Evolutionary conservation across 192 early-diverging fungal species (phyloP).

Genomic region (Coemansia sp.): DNA sequence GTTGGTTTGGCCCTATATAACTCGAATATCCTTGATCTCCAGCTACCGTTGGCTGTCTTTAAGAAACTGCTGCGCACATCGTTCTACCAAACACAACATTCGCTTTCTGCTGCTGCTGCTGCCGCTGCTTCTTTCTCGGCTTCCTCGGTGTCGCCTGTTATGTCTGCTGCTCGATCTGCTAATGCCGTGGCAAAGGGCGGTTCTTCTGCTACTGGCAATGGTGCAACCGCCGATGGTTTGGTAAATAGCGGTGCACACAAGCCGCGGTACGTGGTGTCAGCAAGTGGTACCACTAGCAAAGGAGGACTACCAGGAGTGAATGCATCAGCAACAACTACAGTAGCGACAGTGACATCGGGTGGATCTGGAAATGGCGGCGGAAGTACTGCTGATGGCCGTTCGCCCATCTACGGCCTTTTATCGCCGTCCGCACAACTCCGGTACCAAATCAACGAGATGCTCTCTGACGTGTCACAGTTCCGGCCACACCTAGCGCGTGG

Average conservation of each 20-base stretch:
- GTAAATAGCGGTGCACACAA: too few relatives aligned
- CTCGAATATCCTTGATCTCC: conserved; percentile 88
- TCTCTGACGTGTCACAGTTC: conserved; percentile 79
- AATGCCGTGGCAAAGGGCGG: neutral
- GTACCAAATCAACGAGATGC: conserved; percentile 60
- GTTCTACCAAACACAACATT: conserved; percentile 23
- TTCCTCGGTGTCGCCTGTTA: neutral
- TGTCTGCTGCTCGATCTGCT: neutral
- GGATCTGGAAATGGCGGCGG: neutral
- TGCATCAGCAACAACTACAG: neutral
- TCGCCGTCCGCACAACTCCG: conserved; percentile 44
- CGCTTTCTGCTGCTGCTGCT: neutral
- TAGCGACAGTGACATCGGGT: neutral
- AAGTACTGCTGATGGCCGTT: conserved; percentile 14
- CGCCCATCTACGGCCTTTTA: conserved; percentile 37
- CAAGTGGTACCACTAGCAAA: too few relatives aligned
- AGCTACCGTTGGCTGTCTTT: conserved; percentile 75
- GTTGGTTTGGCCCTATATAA: conserved; percentile 94
- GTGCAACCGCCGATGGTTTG: neutral
- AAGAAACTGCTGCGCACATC: conserved; percentile 76
- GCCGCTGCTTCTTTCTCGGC: neutral
- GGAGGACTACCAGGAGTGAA: too few relatives aligned
- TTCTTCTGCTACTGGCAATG: neutral
- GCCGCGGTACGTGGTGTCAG: too few relatives aligned
- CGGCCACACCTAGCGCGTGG: conserved; percentile 75